Conservation (phyloP, 1,284 basidiomycete species). For the Puccinia sorghi region DNA sequence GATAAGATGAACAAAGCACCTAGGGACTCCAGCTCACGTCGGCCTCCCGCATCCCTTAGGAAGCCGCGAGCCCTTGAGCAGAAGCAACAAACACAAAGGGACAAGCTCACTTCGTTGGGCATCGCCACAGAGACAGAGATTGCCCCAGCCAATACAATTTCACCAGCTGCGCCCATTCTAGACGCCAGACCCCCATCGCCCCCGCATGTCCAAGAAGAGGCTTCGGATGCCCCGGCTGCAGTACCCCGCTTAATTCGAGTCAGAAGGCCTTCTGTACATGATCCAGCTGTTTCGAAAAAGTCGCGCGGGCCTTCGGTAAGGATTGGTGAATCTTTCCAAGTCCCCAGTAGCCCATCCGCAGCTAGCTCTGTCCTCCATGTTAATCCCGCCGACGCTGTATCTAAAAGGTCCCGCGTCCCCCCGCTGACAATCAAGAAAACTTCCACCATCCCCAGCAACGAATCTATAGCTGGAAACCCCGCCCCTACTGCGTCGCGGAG, state of each 20-base stretch:
- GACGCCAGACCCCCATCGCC: conserved; percentile 6
- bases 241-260: neutral
- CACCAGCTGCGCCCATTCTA: neutral
- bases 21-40: neutral
- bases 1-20: neutral
- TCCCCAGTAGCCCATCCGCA: neutral
- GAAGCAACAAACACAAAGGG: neutral
- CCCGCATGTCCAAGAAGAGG: neutral
- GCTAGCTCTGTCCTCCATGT: neutral
- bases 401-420: neutral
- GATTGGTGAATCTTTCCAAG: neutral
- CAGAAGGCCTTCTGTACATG: neutral
- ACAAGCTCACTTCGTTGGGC: neutral
- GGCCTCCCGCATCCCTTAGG: neutral
- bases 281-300: conserved; percentile 5
- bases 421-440: neutral
- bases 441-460: neutral
- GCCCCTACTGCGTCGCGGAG: neutral
- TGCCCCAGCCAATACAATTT: neutral
- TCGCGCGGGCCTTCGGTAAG: neutral
- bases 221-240: neutral
- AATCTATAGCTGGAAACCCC: neutral
- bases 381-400: neutral
- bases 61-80: conserved; percentile 4
- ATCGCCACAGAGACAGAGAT: neutral